Percentiles rank a stretch among this genome's conserved stretches.
Conservation (phyloP, 768 basidiomycete species). For the Termitomyces sp. region DNA sequence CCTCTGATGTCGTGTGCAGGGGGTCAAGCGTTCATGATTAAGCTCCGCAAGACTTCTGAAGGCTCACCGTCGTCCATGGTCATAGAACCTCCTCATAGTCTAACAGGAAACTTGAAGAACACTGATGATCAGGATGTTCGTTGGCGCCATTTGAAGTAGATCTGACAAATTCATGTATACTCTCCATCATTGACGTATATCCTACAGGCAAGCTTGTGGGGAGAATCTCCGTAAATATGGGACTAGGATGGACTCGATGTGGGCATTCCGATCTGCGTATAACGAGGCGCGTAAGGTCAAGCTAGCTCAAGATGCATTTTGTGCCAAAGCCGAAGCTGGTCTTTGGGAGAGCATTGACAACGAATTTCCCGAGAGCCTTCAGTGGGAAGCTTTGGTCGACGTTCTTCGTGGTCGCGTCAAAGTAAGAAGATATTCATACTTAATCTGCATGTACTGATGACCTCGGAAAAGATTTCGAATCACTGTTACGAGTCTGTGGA, state of each 20-base stretch:
- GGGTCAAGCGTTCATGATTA: conserved; percentile 86
- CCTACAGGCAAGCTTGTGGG: conserved; percentile 56
- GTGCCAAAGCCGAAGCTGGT: conserved; percentile 51
- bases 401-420: conserved; percentile 86
- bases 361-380: conserved; percentile 63
- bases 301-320: conserved; percentile 66
- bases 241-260: conserved; percentile 73
- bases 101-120: conserved; percentile 38
- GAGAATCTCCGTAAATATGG: conserved; percentile 43
- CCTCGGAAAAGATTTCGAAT: conserved; percentile 41
- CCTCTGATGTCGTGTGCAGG: conserved; percentile 35
- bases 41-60: conserved; percentile 73
- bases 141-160: conserved; percentile 83
- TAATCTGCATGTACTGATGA: neutral
- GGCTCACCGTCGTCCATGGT: conserved; percentile 78
- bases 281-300: conserved; percentile 66
- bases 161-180: neutral
- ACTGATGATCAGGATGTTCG: conserved; percentile 39
- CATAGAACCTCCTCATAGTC: conserved; percentile 71
- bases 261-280: conserved; percentile 79
- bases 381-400: conserved; percentile 78
- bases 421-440: conserved; percentile 28
- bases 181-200: conserved; percentile 4
- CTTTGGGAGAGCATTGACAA: conserved; percentile 31
- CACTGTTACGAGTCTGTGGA: conserved; percentile 77